Conservation (phyloP, 345 rosid genomes). For the Angophora floribunda region DNA sequence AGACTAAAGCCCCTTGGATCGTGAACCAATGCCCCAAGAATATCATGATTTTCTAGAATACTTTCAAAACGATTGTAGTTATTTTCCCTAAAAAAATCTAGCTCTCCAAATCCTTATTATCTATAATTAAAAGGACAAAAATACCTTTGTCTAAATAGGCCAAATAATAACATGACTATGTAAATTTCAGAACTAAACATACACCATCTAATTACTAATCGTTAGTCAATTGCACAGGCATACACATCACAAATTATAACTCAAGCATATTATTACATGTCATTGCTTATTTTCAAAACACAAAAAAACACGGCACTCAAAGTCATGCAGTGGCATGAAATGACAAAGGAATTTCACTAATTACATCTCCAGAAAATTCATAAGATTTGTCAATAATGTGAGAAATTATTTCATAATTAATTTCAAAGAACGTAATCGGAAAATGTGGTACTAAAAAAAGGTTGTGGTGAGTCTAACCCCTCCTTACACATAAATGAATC, state of each 20-base stretch:
- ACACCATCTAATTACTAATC: neutral
- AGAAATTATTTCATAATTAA: too few species aligned
- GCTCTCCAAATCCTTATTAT: too few species aligned
- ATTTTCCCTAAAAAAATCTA: neutral
- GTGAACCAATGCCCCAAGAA: neutral
- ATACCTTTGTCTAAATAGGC: rapidly evolving
- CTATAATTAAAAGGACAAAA: neutral
- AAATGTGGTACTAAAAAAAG: too few species aligned
- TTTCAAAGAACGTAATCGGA: too few species aligned
- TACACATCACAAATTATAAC: neutral
- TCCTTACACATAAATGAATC: too few species aligned
- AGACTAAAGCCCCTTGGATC: neutral
- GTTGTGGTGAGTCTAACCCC: too few species aligned
- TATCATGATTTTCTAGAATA: too few species aligned
- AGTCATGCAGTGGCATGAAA: neutral
- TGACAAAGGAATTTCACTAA: neutral
- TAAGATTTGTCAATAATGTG: too few species aligned
- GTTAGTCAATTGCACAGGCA: neutral
- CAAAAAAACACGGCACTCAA: rapidly evolving
- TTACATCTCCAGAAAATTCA: neutral
- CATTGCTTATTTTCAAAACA: neutral
- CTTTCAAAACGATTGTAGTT: neutral
- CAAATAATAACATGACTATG: neutral
- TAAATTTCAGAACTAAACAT: neutral
- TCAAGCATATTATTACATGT: neutral